Conservation (phyloP, 2,329 filamentous ascomycete species). For the Incumbomyces lentus region DNA sequence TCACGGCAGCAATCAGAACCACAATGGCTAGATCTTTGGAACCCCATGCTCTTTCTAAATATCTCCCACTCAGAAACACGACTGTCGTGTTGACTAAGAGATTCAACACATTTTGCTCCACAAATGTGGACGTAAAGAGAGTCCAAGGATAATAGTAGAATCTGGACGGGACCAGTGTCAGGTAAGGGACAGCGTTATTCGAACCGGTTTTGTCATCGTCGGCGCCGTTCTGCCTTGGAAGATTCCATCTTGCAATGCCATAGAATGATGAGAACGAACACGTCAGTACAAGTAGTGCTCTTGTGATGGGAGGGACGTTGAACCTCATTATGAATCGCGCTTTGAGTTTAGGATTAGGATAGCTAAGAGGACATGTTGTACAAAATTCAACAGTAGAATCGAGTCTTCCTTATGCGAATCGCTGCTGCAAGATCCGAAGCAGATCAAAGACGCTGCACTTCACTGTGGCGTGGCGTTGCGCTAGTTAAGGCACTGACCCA, state of each 20-base stretch:
- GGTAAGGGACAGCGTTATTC: conserved; percentile 65
- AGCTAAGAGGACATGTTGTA: too few relatives aligned
- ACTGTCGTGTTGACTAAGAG: conserved; percentile 66
- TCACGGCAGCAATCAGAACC: conserved; percentile 61
- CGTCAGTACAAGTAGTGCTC: conserved; percentile 65
- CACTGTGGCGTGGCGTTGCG: too few relatives aligned
- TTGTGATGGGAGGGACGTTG: conserved; percentile 86
- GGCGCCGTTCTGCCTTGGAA: conserved; percentile 35
- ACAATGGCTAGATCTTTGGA: conserved; percentile 88
- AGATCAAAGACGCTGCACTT: too few relatives aligned
- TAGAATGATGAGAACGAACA: conserved; percentile 65
- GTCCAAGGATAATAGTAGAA: conserved; percentile 91
- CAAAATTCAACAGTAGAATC: too few relatives aligned
- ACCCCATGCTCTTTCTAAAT: conserved; percentile 92
- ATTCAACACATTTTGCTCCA: conserved; percentile 88
- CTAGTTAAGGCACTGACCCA: too few relatives aligned
- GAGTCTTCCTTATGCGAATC: too few relatives aligned
- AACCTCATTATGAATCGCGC: conserved; percentile 44
- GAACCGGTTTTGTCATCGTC: conserved; percentile 28
- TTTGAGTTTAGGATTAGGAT: too few relatives aligned
- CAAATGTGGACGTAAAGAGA: conserved; percentile 71
- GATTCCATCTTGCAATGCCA: conserved; percentile 54
- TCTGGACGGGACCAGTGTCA: conserved; percentile 73
- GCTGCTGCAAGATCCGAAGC: too few relatives aligned
- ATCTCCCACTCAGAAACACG: conserved; percentile 83